Base-by-base conservation (phyloP, 805 yeast genomes). In the Saturnispora silvae region DNA sequence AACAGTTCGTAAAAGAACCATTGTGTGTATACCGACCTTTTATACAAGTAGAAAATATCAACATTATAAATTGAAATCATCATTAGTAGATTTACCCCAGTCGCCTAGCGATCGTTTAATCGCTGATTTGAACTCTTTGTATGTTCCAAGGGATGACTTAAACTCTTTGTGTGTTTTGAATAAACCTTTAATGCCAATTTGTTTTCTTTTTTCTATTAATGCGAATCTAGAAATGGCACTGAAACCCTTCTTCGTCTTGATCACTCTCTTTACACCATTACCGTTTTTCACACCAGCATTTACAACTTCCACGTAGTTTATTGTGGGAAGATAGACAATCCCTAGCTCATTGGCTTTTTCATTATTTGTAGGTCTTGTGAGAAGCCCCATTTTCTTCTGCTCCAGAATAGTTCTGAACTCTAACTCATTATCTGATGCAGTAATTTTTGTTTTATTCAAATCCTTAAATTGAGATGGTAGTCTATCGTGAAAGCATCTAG, bases 251-350 rank as follows among this genome's bases (percentile, higher is more conserved):
- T 75, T 74, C 13, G 65, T 61, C 14, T 48, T 51, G 27, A 65
- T 54, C 1, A 77, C 61, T 33, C 56, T 59, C 45, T 72, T 75
- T 1, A 64, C 42, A 38, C 53, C 64, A 16, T 66, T 64, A 0
- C 89, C 87, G 43, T 74, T 74, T 42, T 67, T 72, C 4, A 77
- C 71, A 0, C 84, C 85, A 45, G 70, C 70, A 29, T 71, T 64
- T 10, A 78, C 54, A 1, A 70, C 63, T 41, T 72, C 68, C 1
- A 49, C 15, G 16, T 36, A 31, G 13, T 33, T 31, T 4, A 23
- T 15, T 5, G 14, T 17, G 1, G 60, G 59, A 2, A 56, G 42
- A 29, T 50, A 48, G 1, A 59, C 31, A 9, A 64, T 44, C 3
- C 63, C 51, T 11, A 52, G 27, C n/a, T 50, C 51, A 16, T 45